Base-by-base conservation (phyloP, 345 rosid species). In the Sisymbrium altissimum region DNA sequence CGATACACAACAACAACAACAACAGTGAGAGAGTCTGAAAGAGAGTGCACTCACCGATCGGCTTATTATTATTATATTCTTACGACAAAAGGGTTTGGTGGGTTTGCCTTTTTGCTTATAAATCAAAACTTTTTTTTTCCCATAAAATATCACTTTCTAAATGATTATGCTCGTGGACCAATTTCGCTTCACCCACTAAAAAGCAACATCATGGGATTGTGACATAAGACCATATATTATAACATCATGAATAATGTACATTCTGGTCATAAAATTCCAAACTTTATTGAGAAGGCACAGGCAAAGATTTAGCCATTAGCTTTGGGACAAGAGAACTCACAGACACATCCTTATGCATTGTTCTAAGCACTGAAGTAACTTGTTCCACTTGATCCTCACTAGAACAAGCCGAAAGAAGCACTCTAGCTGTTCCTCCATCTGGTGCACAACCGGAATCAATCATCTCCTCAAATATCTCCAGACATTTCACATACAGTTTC, bases 381-480 rank as follows among this genome's bases (percentile, higher is more conserved):
- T 93, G 94, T 82, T 91, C 83, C 11, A 85, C 80, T 75, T 93
- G 93, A 81, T 89, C 91, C 23, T 88, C 87, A 44, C 81, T 86
- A 1, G 88, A 84, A 73, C 98, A 93, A 7, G 98, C 91, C 1
- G 91, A 84, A 3, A 91, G 85, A 41, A 89, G 94, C 17, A 93
- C 94, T 54, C 87, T 93, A 0, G 96, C 96, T 15, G 97, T 93
- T 66, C 92, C 93, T 60, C 92, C 96, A 55, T 93, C 97, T 0
- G 97, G 97, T 32, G 78, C 76, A 54, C 97, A 91, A 13, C 94
- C 94, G 9, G 92, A 76, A 75, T 91, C 96, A 4, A 93, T 85
- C 98, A 93, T 93, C 50, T 89, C 96, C 72, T 93, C 96, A 1
- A 93, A 93, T 7, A 91, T 83, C 69, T 93, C 88, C 49, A 93